Base-by-base conservation (phyloP, 495 filamentous ascomycete species). In the Podospora didyma region DNA sequence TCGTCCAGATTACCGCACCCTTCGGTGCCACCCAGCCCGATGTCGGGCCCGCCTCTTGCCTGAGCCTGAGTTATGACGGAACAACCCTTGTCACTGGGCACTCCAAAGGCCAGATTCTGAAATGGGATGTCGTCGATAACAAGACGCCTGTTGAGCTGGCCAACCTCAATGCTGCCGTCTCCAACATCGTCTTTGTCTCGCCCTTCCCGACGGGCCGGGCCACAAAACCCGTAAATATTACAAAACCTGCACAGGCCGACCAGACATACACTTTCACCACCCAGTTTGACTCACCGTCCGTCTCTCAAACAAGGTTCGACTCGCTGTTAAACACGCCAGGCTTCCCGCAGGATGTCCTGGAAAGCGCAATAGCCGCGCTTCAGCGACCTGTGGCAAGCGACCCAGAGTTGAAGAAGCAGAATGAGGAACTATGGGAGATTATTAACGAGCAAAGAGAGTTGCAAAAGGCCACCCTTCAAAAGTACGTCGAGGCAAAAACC, bases 81-180 rank as follows among this genome's bases (percentile, higher is more conserved):
- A 90, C 86, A 23, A 82, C 75, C 20, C 68, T 96, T 14, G 69
- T 95, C 21, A 89, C 91, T 1, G 92, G 90, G n/a, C 92, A 96
- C 60, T 74, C 82, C 20, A 86, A 79, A 62, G 92, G 92, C 34
- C 87, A 88, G 64, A 77, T 96, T n/a, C 71, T 87, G 10, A 76
- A 79, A 24, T 96, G 92, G 92, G 61, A 67, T 31, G 54, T 73
- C 20, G 62, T 62, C 17, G 89, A 91, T 66, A 78, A 89, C 24
- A 85, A 86, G 39, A 80, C 80, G 51, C 81, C 84, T 5, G 79
- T 82, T 35, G 81, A 83, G 23, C 59, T 92, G 49, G 77, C 84
- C 14, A 89, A 87, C 57, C 79, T 88, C 61, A 86, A 86, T 23
- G 84, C 89, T 28, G 85, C 89, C 7, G 82, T 96, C 48, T 94